Evolutionary conservation across 2,329 filamentous ascomycete species (phyloP).

Genomic region (Paecilomyces fulvus): DNA sequence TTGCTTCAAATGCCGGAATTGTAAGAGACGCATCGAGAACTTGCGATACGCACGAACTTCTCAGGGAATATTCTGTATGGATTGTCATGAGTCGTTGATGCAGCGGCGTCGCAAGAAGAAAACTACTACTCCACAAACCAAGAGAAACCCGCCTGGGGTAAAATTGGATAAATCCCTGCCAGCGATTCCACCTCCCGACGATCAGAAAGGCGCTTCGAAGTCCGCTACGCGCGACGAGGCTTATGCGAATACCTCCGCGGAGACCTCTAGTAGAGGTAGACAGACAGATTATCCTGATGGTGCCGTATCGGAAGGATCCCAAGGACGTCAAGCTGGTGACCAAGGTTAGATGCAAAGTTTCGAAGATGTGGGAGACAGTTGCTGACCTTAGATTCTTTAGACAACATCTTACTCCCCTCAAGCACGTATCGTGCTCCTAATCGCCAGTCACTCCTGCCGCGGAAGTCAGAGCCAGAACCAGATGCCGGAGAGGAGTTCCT

Average conservation of each 20-base stretch:
- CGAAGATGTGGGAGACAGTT: neutral
- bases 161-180: conserved; percentile 88
- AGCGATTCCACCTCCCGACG: conserved; percentile 62
- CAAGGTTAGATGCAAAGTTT: conserved; percentile 20
- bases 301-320: conserved; percentile 15
- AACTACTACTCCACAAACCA: conserved; percentile 43
- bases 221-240: conserved; percentile 50
- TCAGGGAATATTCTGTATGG: conserved; percentile 99
- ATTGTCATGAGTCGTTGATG: conserved; percentile 95
- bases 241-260: conserved; percentile 11
- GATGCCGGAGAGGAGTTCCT: conserved; percentile 59
- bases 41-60: conserved; percentile 94
- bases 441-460: conserved; percentile 61
- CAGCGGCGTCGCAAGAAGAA: conserved; percentile 75
- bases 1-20: conserved; percentile 95
- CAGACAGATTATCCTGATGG: conserved; percentile 11
- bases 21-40: conserved; percentile 98
- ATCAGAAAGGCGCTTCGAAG: conserved; percentile 50
- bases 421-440: conserved; percentile 66
- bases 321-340: conserved; percentile 16
- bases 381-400: conserved; percentile 19
- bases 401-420: conserved; percentile 62
- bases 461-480: conserved; percentile 26
- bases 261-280: conserved; percentile 14
- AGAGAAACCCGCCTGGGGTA: conserved; percentile 41